Evolutionary conservation across 805 yeast species (phyloP), one percentile per base, ranked within the genome.

Genomic region (Starmerella apis): DNA sequence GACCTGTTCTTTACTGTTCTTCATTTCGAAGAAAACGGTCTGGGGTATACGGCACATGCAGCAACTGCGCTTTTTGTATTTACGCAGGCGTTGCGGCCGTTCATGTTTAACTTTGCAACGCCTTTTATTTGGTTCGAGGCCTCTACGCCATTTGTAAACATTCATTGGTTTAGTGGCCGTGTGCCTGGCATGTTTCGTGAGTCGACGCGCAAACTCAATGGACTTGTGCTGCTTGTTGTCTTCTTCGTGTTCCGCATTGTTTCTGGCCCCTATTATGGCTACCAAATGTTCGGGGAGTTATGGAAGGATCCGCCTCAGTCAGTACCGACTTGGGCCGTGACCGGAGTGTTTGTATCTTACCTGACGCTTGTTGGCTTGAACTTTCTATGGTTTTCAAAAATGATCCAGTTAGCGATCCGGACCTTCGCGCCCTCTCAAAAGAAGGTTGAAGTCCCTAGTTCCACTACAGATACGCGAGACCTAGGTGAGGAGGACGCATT

Each of bases 91-190:
- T 71, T 83, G 52, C 64, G 71, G 28, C 96, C 96, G 3, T 84
- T 80, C 65, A 77, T 86, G 62, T 79, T 81, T 65, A 82, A 87
- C 46, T 82, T 83, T 78, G 75, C 84, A 24, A 90, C 95, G 1
- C 78, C 81, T 19, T 92, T 88, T 64, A 72, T 92, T 59, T 64
- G 84, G 45, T 92, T 83, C 66, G 98, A 92, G 68, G 74, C 84
- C 36, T 82, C 94, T 43, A 85, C 96, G 1, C 97, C 97, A 8
- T 92, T 92, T 67, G 95, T 92, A 54, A 94, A 92, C 66, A 65
- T 85, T 63, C 86, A 92, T 65, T 92, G 96, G 96, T 88, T 82
- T 65, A 80, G 86, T 30, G 74, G 83, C 28, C 81, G 84, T 59
- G 70, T 87, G 16, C 92, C 95, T 1, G 84, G 83, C 3, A 65